phyloP scores from a whole-genome alignment of 176 grass and related monocot genomes.

The Avena insularis region DNA sequence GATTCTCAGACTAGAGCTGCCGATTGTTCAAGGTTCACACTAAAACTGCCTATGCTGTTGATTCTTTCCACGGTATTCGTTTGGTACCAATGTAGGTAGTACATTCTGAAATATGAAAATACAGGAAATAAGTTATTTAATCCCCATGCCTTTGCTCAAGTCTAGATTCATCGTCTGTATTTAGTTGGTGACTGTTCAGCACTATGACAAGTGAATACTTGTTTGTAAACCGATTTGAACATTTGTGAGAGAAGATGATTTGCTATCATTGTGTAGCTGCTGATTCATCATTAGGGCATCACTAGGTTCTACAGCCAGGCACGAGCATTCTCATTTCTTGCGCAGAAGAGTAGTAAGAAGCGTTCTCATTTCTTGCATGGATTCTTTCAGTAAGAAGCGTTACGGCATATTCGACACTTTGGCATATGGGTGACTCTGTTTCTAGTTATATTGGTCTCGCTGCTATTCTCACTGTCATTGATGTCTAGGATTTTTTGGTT shows the following conservation, averaged over 20 bases:
- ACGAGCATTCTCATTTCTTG: background rate
- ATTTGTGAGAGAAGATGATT: conserved; percentile 13
- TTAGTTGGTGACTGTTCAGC: background rate
- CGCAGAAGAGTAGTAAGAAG: background rate
- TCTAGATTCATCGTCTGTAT: conserved; percentile 26
- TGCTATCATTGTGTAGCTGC: background rate
- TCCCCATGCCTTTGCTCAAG: background rate
- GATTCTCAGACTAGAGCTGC: background rate
- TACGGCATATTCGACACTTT: conserved; percentile 5
- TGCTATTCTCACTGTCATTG: conserved; percentile 23
- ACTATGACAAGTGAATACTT: background rate
- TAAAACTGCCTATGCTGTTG: conserved; percentile 1
- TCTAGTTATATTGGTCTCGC: background rate
- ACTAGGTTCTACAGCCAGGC: background rate
- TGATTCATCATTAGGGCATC: background rate
- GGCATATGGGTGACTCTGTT: background rate
- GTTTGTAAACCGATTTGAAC: background rate
- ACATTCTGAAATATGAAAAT: background rate
- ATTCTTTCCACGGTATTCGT: background rate
- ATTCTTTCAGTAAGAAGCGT: background rate
- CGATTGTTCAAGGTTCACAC: background rate
- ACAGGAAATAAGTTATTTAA: background rate
- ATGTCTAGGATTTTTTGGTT: background rate
- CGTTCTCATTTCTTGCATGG: background rate
- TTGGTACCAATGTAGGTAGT: background rate